Base-by-base conservation (phyloP, 257 asterid species). In the Salvia splendens region DNA sequence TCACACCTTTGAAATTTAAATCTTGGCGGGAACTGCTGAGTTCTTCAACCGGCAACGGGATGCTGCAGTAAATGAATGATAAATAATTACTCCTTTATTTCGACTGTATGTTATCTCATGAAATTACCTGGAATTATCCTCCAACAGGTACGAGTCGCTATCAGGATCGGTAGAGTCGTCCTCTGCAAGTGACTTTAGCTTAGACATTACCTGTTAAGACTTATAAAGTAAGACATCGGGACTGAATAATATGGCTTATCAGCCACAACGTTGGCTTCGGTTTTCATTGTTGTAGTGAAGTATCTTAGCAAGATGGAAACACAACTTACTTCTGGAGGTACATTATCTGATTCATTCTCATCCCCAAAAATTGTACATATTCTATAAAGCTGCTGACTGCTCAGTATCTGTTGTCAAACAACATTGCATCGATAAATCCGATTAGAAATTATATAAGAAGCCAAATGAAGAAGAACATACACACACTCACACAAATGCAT, bases 301-400 rank as follows among this genome's bases (percentile, higher is more conserved):
- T 10, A 72, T 11, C 43, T 8, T 2, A 32, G 20, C 8, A 9
- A 30, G 30, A 24, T 1, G 48, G 45, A 63, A 40, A 42, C 49
- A 50, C 38, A 69, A 74, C 81, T 80, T 70, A 87, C 96, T 9
- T 85, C 95, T 49, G 87, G 74, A 48, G 87, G 61, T 73, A 91
- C 84, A 80, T 75, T 71, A 38, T 69, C 85, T 57, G 92, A 77
- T 36, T 70, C 68, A 61, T 81, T 75, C 30, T 84, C 94, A 54
- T 81, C 92, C 24, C 68, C 64, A 69, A 80, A 84, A 56, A 80
- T 80, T 38, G 87, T 91, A 64, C 96, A 89, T 42, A 91, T 75
- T 78, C 88, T 84, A 70, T 82, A 74, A 56, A 85, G 91, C 80
- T 89, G 96, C 52, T 84, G 98, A 80, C 74, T 69, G 73, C 87